Percentiles rank a stretch among this genome's conserved stretches.
Evolutionary conservation across 2,329 filamentous ascomycete genomes (phyloP).

Genomic region (Talaromyces funiculosus): DNA sequence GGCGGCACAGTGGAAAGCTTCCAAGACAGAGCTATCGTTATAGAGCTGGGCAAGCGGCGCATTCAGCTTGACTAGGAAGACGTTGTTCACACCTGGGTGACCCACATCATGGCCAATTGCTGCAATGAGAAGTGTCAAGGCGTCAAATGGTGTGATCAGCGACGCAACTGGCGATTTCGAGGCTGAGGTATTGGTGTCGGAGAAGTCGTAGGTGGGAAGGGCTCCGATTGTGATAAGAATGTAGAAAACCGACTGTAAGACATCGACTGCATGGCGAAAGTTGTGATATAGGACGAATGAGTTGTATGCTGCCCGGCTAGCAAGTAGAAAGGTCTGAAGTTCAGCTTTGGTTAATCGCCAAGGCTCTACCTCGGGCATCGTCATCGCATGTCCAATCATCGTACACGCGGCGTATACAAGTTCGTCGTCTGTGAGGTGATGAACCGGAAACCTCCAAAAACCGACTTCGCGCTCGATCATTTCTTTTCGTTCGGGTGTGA

Average conservation of each 20-base stretch:
- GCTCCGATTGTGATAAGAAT: constrained; percentile 78
- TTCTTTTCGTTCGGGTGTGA: constrained; percentile 60
- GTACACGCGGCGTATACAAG: constrained; percentile 75
- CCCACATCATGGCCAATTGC: constrained; percentile 98
- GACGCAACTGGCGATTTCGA: constrained; percentile 61
- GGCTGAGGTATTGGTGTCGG: constrained; percentile 16
- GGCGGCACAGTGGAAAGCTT: constrained; percentile 95
- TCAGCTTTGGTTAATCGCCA: constrained; percentile 78
- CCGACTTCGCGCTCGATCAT: constrained; percentile 65
- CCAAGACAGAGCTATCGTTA: constrained; percentile 92
- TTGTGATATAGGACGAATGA: constrained; percentile 96
- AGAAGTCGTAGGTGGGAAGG: constrained; percentile 59
- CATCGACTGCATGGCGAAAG: constrained; percentile 94
- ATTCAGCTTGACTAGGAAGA: constrained; percentile 86
- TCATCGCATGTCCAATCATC: constrained; percentile 85
- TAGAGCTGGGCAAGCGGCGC: constrained; percentile 91
- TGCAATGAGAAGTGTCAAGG: constrained; percentile 80
- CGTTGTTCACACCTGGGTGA: constrained; percentile 96
- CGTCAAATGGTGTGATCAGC: constrained; percentile 79
- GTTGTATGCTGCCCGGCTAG: constrained; percentile 91
- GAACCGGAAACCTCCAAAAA: constrained; percentile 82
- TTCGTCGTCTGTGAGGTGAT: constrained; percentile 85
- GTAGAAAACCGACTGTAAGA: constrained; percentile 86
- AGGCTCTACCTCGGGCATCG: constrained; percentile 70
- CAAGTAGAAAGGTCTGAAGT: constrained; percentile 76